These are phyloP conservation scores for Echeveria elegans DNA, from an alignment of 164 flowering plant genomes.

Conservation along the genomic window DNA sequence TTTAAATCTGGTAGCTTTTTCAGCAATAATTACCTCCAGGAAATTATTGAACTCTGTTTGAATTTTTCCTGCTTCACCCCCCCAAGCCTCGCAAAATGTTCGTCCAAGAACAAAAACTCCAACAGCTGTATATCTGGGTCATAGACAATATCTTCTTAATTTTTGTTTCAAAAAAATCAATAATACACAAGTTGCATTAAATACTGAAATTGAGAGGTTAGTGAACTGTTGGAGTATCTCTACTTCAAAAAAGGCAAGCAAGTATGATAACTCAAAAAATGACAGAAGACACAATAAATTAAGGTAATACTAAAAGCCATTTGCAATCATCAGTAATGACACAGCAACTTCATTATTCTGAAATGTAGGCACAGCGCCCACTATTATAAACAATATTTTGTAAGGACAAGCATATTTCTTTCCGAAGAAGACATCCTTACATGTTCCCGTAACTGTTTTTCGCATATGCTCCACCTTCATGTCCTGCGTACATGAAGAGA, in stretches of 20 bases:
- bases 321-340: neutral
- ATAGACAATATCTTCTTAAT: slow-evolving; percentile 10
- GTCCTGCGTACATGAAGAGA: slow-evolving; percentile 95
- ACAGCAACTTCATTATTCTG: neutral
- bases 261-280: neutral
- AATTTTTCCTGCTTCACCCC: slow-evolving; percentile 55
- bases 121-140: slow-evolving; percentile 90
- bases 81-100: slow-evolving; percentile 88
- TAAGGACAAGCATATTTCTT: no score
- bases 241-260: neutral
- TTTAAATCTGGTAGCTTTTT: neutral
- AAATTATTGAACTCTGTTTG: slow-evolving; percentile 76
- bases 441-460: slow-evolving; percentile 91
- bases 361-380: neutral
- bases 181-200: neutral
- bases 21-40: slow-evolving; percentile 53
- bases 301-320: neutral
- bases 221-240: neutral
- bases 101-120: slow-evolving; percentile 95
- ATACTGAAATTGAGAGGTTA: neutral
- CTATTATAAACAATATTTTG: neutral
- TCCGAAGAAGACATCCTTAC: slow-evolving; percentile 28
- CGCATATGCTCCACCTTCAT: slow-evolving; percentile 94
- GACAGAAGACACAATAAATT: neutral
- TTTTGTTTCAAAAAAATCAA: neutral